Evolutionary conservation across 176 grass and related monocot species (phyloP).

Genomic region (Bonia amplexicaulis): DNA sequence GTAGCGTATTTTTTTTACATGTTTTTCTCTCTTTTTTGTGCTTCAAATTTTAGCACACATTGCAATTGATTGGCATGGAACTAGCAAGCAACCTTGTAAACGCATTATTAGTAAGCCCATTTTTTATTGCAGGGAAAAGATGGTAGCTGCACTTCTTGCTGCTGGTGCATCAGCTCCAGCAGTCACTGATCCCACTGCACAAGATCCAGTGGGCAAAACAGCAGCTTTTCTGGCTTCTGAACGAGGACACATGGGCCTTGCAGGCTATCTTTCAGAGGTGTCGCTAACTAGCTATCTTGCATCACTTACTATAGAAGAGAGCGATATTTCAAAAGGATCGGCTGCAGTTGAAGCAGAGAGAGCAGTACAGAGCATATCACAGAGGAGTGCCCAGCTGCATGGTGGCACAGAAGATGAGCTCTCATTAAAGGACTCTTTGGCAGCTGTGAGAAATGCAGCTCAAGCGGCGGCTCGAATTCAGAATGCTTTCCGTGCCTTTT

Average conservation of each 20-base stretch:
- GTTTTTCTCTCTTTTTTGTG: background rate
- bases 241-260: constrained; percentile 72
- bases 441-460: constrained; percentile 90
- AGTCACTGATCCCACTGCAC: constrained; percentile 89
- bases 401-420: constrained; percentile 79
- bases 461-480: constrained; percentile 96
- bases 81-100: background rate
- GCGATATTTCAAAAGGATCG: constrained; percentile 56
- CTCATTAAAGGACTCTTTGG: constrained; percentile 87
- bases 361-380: constrained; percentile 66
- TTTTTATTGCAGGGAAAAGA: constrained; percentile 72
- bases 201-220: constrained; percentile 90
- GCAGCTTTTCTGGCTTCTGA: constrained; percentile 89
- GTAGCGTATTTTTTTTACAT: background rate
- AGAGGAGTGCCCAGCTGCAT: constrained; percentile 45
- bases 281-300: constrained; percentile 77
- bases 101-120: background rate
- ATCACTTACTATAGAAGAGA: constrained; percentile 69
- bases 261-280: constrained; percentile 85
- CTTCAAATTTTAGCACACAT: background rate
- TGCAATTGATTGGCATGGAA: constrained; percentile 1
- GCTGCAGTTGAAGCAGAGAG: constrained; percentile 58
- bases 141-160: constrained; percentile 88
- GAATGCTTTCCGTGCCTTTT: constrained; percentile 89
- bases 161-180: constrained; percentile 66